These are phyloP conservation scores for Phaseolus coccineus DNA, from an alignment of 331 rosid species.

Conservation along the genomic window DNA sequence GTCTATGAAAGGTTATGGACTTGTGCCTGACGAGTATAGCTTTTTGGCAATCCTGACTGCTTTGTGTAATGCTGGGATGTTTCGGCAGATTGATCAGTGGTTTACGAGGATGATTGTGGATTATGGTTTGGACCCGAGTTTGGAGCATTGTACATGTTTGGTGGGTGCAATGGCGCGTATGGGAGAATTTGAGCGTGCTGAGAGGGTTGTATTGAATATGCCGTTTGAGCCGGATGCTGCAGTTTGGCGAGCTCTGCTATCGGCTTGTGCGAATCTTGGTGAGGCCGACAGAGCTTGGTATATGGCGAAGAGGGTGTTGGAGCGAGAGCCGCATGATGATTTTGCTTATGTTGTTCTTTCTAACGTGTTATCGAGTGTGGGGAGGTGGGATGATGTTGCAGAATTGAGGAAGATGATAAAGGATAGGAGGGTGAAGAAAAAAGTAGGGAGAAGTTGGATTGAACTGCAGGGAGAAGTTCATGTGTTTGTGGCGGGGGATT, in stretches of 20 bases:
- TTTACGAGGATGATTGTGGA: slow-evolving; percentile 64
- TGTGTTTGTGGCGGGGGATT: slow-evolving; percentile 82
- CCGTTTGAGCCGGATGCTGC: slow-evolving; percentile 85
- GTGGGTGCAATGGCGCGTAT: slow-evolving; percentile 80
- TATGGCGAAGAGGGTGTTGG: slow-evolving; percentile 73
- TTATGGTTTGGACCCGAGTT: slow-evolving; percentile 67
- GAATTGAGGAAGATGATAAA: slow-evolving; percentile 81
- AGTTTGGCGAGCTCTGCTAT: slow-evolving; percentile 86
- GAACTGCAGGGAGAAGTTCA: slow-evolving; percentile 81
- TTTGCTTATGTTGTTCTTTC: slow-evolving; percentile 79
- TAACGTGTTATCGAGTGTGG: slow-evolving; percentile 67
- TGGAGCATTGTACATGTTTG: slow-evolving; percentile 92
- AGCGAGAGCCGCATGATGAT: slow-evolving; percentile 72
- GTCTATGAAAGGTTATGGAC: slow-evolving; percentile 58
- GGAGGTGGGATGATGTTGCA: slow-evolving; percentile 90
- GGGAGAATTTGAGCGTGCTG: slow-evolving; percentile 73
- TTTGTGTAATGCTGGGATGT: slow-evolving; percentile 66
- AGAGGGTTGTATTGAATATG: slow-evolving; percentile 70
- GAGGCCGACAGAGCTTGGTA: slow-evolving; percentile 67
- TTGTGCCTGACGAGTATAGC: slow-evolving; percentile 74
- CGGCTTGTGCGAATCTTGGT: slow-evolving; percentile 71
- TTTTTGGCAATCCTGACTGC: slow-evolving; percentile 76
- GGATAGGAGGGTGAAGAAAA: slow-evolving; percentile 73
- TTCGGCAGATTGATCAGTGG: slow-evolving; percentile 65
- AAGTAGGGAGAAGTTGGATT: slow-evolving; percentile 90